Percentiles rank a stretch among this genome's conserved stretches.
These are phyloP conservation scores for Candida palmyrensis DNA, from an alignment of 805 yeast genomes.

Conservation along the genomic window DNA sequence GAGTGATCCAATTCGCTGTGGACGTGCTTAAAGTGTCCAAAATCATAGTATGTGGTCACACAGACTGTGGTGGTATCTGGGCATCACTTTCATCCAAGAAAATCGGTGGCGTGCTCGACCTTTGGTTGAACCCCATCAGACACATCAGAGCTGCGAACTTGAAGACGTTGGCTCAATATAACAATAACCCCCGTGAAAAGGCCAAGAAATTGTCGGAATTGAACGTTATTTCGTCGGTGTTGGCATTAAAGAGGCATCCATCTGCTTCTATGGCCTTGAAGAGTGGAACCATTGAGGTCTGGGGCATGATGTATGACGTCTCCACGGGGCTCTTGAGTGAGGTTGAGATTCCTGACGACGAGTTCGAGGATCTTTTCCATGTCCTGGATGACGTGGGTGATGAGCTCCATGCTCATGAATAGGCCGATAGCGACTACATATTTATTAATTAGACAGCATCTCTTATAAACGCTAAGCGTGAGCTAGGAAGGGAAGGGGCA, in stretches of 20 bases:
- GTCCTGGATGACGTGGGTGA: slow-evolving; percentile 27
- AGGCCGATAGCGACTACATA: too few species aligned
- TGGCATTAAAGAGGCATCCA: slow-evolving; percentile 59
- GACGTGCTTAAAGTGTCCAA: slow-evolving; percentile 77
- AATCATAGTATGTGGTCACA: slow-evolving; percentile 87
- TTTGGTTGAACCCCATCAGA: slow-evolving; percentile 66
- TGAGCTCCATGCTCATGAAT: slow-evolving; percentile 8
- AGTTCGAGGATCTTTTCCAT: slow-evolving; percentile 39
- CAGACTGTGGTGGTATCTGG: slow-evolving; percentile 92
- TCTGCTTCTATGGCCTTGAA: slow-evolving; percentile 63
- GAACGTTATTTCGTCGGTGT: slow-evolving; percentile 70
- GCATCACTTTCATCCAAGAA: slow-evolving; percentile 64
- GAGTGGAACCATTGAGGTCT: slow-evolving; percentile 62
- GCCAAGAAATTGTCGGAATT: slow-evolving; percentile 67
- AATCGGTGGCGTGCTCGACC: slow-evolving; percentile 65
- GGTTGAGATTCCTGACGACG: slow-evolving; percentile 37
- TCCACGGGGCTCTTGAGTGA: slow-evolving; percentile 58
- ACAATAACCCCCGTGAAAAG: slow-evolving; percentile 43
- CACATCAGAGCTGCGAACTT: slow-evolving; percentile 62
- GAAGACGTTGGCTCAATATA: slow-evolving; percentile 42
- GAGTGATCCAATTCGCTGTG: slow-evolving; percentile 84
- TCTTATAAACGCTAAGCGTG: too few species aligned
- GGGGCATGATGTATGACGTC: slow-evolving; percentile 84
- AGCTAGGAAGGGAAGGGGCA: too few species aligned
- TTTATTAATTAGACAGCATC: too few species aligned